phyloP scores from a whole-genome alignment of 306 rosid genomes.

The Prinsepia uniflora region DNA sequence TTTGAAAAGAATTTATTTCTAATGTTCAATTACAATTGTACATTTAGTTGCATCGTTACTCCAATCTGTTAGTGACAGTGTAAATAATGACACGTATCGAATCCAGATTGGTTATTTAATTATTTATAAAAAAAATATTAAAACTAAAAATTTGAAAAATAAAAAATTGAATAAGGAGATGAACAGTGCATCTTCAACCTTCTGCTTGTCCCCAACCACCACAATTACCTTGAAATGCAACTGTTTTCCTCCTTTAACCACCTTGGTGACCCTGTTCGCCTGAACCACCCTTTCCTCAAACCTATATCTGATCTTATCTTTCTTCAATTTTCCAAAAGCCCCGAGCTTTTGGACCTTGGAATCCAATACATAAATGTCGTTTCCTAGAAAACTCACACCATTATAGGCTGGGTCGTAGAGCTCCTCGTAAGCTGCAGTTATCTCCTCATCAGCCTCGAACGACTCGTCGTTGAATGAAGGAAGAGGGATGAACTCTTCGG shows the following conservation, averaged over 20 bases:
- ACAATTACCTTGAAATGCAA: constrained; percentile 73
- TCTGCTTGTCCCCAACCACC: constrained; percentile 84
- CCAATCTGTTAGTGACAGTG: no score
- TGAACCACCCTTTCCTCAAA: constrained; percentile 88
- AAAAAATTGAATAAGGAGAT: no score
- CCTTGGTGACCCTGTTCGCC: constrained; percentile 87
- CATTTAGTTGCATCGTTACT: no score
- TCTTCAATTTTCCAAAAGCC: constrained; percentile 59
- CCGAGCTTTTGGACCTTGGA: constrained; percentile 42
- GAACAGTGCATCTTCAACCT: no score
- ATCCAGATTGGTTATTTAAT: no score
- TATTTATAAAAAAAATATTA: no score
- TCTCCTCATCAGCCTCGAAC: constrained; percentile 64
- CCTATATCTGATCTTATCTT: constrained; percentile 71
- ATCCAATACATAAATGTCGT: constrained; percentile 71
- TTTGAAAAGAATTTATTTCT: no score
- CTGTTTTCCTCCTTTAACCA: constrained; percentile 96
- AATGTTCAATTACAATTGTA: no score
- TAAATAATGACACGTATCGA: no score
- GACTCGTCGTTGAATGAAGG: constrained; percentile 74
- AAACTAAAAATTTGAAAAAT: no score
- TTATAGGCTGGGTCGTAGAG: constrained; percentile 81
- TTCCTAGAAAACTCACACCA: constrained; percentile 58
- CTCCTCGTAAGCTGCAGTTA: constrained; percentile 77
- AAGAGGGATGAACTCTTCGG: constrained; percentile 63